Evolutionary conservation across 768 basidiomycete species (phyloP).

Genomic region (Strobilomyces echinocephalus): DNA sequence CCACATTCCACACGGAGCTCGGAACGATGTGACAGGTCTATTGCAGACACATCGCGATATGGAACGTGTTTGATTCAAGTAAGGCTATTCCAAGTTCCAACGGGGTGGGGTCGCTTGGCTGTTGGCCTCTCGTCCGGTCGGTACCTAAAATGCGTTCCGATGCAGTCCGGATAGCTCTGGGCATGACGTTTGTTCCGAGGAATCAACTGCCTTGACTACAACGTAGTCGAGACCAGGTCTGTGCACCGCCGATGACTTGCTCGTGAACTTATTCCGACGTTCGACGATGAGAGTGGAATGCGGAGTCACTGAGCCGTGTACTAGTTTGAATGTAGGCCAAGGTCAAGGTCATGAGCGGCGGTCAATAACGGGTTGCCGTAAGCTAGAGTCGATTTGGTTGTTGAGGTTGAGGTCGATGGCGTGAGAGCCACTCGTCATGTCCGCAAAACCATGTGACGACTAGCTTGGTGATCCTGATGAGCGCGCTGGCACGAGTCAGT

Average conservation of each 20-base stretch:
- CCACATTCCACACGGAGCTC: neutral
- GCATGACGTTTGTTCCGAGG: conserved; percentile 1
- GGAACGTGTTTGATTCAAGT: conserved; percentile 25
- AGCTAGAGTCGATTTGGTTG: neutral
- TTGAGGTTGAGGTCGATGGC: neutral
- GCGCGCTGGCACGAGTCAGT: neutral
- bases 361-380: neutral
- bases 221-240: neutral
- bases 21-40: too few relatives aligned
- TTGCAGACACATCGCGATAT: neutral
- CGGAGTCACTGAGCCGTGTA: too few relatives aligned
- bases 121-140: conserved; percentile 10
- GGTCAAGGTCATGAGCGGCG: too few relatives aligned
- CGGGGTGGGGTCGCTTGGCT: conserved; percentile 21
- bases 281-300: neutral
- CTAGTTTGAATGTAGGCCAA: neutral
- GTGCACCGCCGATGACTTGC: neutral
- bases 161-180: conserved; percentile 4
- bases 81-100: conserved; percentile 38
- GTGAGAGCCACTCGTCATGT: neutral
- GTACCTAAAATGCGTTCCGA: conserved; percentile 10
- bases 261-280: neutral
- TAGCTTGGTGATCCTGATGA: conserved; percentile 2
- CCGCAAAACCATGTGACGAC: conserved; percentile 9
- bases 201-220: neutral